Conservation (phyloP, 2,329 filamentous ascomycete genomes). For the Ampelomyces quisqualis region DNA sequence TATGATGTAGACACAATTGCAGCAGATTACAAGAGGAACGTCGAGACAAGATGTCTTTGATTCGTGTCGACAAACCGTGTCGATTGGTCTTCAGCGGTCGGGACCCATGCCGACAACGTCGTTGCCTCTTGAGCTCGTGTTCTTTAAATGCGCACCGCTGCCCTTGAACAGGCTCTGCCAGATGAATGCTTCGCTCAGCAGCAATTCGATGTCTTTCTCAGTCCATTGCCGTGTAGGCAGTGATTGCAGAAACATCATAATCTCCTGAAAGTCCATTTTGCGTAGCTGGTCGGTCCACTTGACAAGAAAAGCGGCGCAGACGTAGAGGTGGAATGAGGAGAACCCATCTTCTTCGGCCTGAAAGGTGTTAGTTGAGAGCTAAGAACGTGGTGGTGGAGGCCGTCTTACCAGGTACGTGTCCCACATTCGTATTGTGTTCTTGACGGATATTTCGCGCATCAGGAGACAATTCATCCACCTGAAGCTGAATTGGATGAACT, state of each 20-base stretch:
- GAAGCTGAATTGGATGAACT: conserved; percentile 99
- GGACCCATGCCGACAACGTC: conserved; percentile 43
- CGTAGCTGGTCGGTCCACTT: conserved; percentile 96
- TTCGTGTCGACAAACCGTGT: not conserved
- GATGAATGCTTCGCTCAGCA: conserved; percentile 95
- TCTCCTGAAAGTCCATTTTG: conserved; percentile 97
- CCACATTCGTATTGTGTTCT: conserved; percentile 98
- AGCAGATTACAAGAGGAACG: not conserved
- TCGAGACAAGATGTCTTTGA: not conserved
- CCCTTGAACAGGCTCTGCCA: conserved; percentile 98
- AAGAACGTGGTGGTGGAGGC: not conserved
- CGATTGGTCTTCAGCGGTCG: conserved; percentile 24
- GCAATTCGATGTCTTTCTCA: conserved; percentile 94
- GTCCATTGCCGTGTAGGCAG: conserved; percentile 93
- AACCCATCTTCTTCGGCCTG: conserved; percentile 98
- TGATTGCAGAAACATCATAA: conserved; percentile 99
- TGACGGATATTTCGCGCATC: conserved; percentile 96
- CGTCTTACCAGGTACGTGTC: conserved; percentile 91
- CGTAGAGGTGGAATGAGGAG: conserved; percentile 96
- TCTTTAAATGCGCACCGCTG: conserved; percentile 78
- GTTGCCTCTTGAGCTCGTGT: conserved; percentile 37
- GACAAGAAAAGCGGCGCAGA: conserved; percentile 94
- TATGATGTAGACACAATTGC: too few relatives aligned
- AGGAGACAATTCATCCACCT: conserved; percentile 99
- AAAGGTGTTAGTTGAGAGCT: conserved; percentile 15